Base-by-base conservation (phyloP, 2,329 filamentous ascomycete species). In the Decorospora gaudefroyi region DNA sequence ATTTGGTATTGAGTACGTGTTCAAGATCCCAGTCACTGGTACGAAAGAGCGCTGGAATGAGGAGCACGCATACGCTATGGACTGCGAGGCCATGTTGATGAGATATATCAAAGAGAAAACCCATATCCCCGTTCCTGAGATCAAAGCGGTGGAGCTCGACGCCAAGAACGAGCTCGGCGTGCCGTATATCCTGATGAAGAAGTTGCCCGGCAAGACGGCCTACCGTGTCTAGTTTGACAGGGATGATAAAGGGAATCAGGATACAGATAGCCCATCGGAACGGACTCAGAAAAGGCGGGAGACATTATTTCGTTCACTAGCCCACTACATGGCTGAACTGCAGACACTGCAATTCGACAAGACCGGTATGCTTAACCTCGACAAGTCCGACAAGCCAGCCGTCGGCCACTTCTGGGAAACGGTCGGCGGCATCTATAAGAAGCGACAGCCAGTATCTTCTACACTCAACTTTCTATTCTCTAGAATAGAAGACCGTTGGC, bases 111-210 rank as follows among this genome's bases (percentile, higher is more conserved):
- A 29, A n/a, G 25, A 46, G 18, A 38, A 46, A 4, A 48, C 56
- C 10, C 13, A 28, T 1, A 31, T 56, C 9, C 57, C 53, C 1
- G 33, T 57, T 4, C 57, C 60, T 4, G 35, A 43, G 3, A 37
- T 58, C 6, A 13, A 55, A 9, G 42, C 37, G 4, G 59, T 43
- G 15, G 43, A 53, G 23, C 29, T 40, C 4, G 30, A 42, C 4
- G 25, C 51, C 4, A 23, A 50, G 8, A 61, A 57, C 28, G 34
- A 22, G 4, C 48, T 62, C 16, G 30, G 42, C 4, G 49, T 45
- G 3, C 60, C 60, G 3, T 61, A 50, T 19, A 52, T 56, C 15
- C 9, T 61, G 4, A 56, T 59, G 53, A 40, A 28, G 1, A 38
- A 25, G 26, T 4, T 54, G 11, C 11, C 43, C 6, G 50, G 57